phyloP scores from a whole-genome alignment of 163 green algal genomes.

The Scenedesmus sp. region DNA sequence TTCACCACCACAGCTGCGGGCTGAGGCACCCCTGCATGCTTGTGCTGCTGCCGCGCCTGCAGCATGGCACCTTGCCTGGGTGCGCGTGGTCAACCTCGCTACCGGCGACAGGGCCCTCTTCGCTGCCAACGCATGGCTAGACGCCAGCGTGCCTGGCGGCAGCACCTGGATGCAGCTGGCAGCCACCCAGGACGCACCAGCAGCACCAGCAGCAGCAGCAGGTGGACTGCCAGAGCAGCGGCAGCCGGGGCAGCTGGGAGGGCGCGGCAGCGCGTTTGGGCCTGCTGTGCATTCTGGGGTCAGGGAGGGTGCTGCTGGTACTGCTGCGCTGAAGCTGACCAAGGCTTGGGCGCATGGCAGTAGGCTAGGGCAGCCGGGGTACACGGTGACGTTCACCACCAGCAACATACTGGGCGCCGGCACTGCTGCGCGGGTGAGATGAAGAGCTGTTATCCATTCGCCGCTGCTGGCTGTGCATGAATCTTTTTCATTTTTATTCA shows the following conservation, averaged over 20 bases:
- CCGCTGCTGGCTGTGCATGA: too few species aligned
- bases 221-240: conserved; percentile 1
- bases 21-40: not conserved
- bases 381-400: conserved; percentile 73
- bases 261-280: not conserved
- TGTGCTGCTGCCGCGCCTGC: not conserved
- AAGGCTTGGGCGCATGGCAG: conserved; percentile 19
- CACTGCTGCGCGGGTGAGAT: not conserved
- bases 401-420: conserved; percentile 60
- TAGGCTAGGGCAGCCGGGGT: conserved; percentile 62
- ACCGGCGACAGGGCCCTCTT: conserved; percentile 68
- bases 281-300: not conserved
- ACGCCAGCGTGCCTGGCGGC: conserved; percentile 18
- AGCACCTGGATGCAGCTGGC: conserved; percentile 28
- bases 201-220: conserved; percentile 15
- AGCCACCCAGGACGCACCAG: not conserved
- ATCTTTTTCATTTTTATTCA: too few species aligned
- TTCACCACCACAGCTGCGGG: not conserved
- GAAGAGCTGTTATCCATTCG: too few species aligned
- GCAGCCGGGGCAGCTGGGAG: conserved; percentile 34
- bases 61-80: conserved; percentile 80
- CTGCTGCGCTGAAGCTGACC: not conserved
- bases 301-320: not conserved
- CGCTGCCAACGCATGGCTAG: conserved; percentile 68
- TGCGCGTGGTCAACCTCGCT: conserved; percentile 71